Evolutionary conservation across 2,329 filamentous ascomycete species (phyloP).

Genomic region (Colletotrichum orchidophilum): DNA sequence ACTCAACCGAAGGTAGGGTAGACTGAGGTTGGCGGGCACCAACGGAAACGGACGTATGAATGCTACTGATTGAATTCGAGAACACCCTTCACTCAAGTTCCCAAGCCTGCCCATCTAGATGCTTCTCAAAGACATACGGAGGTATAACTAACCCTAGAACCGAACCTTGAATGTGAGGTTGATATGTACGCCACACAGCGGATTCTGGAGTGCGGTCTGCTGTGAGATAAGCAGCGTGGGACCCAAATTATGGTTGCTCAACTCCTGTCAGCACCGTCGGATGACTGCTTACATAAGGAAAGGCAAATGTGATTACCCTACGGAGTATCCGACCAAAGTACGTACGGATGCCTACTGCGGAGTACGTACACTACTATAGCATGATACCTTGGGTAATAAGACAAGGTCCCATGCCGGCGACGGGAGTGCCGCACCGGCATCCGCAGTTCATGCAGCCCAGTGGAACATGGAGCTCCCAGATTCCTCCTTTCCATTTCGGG

Average conservation of each 20-base stretch:
- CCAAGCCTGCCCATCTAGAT: no score
- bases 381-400: neutral
- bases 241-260: neutral
- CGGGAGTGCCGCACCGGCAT: neutral
- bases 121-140: neutral
- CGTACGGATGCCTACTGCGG: no score
- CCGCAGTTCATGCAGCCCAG: conserved; percentile 4
- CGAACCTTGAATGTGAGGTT: neutral
- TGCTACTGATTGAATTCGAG: neutral
- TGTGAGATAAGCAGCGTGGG: neutral
- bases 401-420: neutral
- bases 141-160: neutral
- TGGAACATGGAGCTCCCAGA: conserved; percentile 16
- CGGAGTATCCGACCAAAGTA: no score
- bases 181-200: neutral
- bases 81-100: neutral
- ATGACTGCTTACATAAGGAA: neutral
- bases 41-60: neutral
- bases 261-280: neutral
- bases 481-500: conserved; percentile 3
- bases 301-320: no score
- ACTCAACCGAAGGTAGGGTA: no score
- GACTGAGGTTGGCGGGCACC: neutral
- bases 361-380: no score
- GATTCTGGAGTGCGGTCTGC: no score